These are phyloP conservation scores for Podospora bellae-mahoneyi DNA, from an alignment of 495 filamentous ascomycete species.

Conservation along the genomic window DNA sequence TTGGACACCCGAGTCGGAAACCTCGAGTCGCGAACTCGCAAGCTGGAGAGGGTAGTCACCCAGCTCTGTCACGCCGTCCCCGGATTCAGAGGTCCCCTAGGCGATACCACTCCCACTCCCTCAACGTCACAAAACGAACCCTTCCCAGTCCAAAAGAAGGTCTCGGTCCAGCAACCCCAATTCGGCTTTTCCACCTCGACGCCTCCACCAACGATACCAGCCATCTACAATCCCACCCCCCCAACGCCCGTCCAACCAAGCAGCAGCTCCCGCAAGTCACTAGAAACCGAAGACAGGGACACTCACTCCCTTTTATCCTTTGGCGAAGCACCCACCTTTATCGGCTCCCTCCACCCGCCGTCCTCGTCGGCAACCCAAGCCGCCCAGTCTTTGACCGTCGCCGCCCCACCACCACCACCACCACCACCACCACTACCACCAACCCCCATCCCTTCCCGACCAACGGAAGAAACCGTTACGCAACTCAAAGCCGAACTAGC, in stretches of 20 bases:
- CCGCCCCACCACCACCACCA: constrained; percentile 12
- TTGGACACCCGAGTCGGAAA: constrained; percentile 47
- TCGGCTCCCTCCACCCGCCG: constrained; percentile 36
- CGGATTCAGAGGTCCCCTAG: constrained; percentile 32
- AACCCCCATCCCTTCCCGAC: constrained; percentile 20
- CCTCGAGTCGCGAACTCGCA: constrained; percentile 46
- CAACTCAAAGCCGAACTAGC: constrained; percentile 51
- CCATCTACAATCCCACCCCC: constrained; percentile 27
- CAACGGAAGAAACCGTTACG: constrained; percentile 36
- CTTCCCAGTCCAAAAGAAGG: neutral
- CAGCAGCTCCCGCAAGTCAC: constrained; percentile 35
- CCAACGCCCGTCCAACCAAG: constrained; percentile 19
- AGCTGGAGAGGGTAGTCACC: constrained; percentile 46
- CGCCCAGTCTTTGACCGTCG: constrained; percentile 23
- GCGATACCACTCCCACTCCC: constrained; percentile 12
- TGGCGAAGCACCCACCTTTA: constrained; percentile 39
- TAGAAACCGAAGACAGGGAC: constrained; percentile 28
- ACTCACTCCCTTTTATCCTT: constrained; percentile 38
- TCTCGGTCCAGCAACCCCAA: constrained; percentile 7
- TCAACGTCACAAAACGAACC: constrained; percentile 1
- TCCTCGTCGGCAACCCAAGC: constrained; percentile 30
- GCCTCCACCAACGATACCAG: constrained; percentile 29
- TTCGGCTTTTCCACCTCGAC: constrained; percentile 27
- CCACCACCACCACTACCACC: neutral
- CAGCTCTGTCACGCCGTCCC: constrained; percentile 43